Evolutionary conservation across 164 flowering plant species (phyloP), one percentile per base, ranked within the genome.

Genomic region (Saururus chinensis): DNA sequence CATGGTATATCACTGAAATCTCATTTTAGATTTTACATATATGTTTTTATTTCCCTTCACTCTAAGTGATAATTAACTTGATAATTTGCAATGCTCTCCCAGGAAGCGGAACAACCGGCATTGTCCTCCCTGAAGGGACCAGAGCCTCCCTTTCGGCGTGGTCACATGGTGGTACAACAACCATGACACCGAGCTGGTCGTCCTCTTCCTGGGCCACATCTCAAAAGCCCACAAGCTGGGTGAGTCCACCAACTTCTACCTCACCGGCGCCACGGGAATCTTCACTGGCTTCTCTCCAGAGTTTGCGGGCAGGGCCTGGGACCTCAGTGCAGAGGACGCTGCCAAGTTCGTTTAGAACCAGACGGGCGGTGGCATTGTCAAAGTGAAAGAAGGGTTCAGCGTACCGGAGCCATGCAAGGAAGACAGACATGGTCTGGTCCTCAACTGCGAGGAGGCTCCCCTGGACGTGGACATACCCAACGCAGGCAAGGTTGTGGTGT

Each of bases 91-190:
- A n/a, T n/a, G n/a, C n/a, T n/a, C n/a, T n/a, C n/a, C n/a, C n/a
- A n/a, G n/a, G n/a, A n/a, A n/a, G n/a, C n/a, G n/a, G n/a, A n/a
- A n/a, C n/a, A n/a, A n/a, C n/a, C n/a, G n/a, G n/a, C n/a, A n/a
- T n/a, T n/a, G n/a, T n/a, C n/a, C n/a, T n/a, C n/a, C n/a, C n/a
- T n/a, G n/a, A n/a, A n/a, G n/a, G n/a, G n/a, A n/a, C n/a, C n/a
- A n/a, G n/a, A 24, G 92, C 91, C 30, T 79, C 19, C 97, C 97
- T 14, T 88, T 86, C 57, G 93, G 95, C 11, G 87, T 77, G 8
- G 82, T 80, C 0, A 83, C 88, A 0, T 91, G 97, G 96, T 91
- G 89, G 88, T 86, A 69, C 81, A 88, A 88, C 84, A 77, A 76
- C 40, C 83, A 80, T 30, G 91, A 86, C 67, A 73, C 84, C 4